Evolutionary conservation across 495 filamentous ascomycete species (phyloP).

Genomic region (Penicillium parvum): DNA sequence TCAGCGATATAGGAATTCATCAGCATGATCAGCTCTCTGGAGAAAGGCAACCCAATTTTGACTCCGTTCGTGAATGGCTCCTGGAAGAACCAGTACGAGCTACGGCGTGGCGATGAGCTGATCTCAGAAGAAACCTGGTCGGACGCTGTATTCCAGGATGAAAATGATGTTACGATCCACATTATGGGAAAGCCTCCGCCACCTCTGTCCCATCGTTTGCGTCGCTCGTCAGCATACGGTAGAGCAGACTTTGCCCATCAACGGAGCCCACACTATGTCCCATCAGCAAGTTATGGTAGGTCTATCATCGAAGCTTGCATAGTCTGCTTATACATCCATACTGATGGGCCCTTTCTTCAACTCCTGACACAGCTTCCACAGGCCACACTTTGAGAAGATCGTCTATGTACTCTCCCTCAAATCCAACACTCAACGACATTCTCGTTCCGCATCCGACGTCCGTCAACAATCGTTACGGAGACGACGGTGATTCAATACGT

Average conservation of each 20-base stretch:
- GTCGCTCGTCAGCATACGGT: not conserved
- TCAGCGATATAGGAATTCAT: conserved; percentile 2
- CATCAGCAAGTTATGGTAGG: not conserved
- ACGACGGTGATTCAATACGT: not conserved
- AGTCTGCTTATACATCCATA: not conserved
- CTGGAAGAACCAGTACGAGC: conserved; percentile 7
- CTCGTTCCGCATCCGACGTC: not conserved
- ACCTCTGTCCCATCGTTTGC: not conserved
- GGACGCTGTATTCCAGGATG: not conserved
- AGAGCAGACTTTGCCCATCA: too few relatives aligned
- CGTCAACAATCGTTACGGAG: not conserved
- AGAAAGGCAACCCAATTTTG: not conserved
- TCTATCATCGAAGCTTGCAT: not conserved
- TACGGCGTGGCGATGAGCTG: not conserved
- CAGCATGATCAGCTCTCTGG: not conserved
- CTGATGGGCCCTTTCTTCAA: not conserved
- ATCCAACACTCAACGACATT: not conserved
- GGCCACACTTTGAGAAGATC: not conserved
- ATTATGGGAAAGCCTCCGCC: not conserved
- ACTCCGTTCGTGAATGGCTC: conserved; percentile 1
- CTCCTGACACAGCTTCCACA: not conserved
- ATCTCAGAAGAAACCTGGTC: conserved; percentile 6
- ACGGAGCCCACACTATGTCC: too few relatives aligned
- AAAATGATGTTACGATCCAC: not conserved
- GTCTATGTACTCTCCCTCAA: not conserved